Conservation (phyloP, 148 eudicot genomes). For the Camellia sinensis region DNA sequence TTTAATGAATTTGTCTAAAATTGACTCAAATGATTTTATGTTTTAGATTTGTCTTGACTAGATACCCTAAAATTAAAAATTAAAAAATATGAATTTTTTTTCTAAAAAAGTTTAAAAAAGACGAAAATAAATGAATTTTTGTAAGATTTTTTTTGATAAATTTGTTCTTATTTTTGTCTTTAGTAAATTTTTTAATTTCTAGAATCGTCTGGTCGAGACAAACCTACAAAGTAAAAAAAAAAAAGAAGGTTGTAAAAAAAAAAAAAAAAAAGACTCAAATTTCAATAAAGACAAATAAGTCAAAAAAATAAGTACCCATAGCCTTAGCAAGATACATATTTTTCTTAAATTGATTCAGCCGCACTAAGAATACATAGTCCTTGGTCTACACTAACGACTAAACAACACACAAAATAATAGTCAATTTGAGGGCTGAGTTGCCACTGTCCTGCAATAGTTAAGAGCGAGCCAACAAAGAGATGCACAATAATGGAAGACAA, state of each 20-base stretch:
- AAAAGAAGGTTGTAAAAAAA: too few relatives aligned
- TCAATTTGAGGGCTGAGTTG: background rate
- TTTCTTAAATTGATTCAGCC: background rate
- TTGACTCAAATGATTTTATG: too few relatives aligned
- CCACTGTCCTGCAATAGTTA: background rate
- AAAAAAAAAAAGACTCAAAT: background rate
- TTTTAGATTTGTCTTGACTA: too few relatives aligned
- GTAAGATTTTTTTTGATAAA: too few relatives aligned
- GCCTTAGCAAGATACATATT: background rate
- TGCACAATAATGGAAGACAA: background rate
- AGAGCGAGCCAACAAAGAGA: conserved; percentile 1
- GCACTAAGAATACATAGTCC: background rate
- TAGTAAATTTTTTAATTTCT: too few relatives aligned
- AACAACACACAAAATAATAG: background rate
- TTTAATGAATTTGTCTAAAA: too few relatives aligned
- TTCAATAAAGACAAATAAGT: too few relatives aligned
- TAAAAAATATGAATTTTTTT: too few relatives aligned
- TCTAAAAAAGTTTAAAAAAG: too few relatives aligned
- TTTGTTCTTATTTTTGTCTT: too few relatives aligned
- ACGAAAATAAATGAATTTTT: too few relatives aligned
- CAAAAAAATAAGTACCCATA: background rate
- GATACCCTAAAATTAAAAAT: too few relatives aligned
- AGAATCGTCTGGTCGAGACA: background rate
- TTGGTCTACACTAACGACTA: background rate
- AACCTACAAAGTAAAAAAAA: background rate